Evolutionary conservation across 495 filamentous ascomycete species (phyloP), one percentile per base, ranked within the genome.

Genomic region (Amphirosellinia nigrospora): DNA sequence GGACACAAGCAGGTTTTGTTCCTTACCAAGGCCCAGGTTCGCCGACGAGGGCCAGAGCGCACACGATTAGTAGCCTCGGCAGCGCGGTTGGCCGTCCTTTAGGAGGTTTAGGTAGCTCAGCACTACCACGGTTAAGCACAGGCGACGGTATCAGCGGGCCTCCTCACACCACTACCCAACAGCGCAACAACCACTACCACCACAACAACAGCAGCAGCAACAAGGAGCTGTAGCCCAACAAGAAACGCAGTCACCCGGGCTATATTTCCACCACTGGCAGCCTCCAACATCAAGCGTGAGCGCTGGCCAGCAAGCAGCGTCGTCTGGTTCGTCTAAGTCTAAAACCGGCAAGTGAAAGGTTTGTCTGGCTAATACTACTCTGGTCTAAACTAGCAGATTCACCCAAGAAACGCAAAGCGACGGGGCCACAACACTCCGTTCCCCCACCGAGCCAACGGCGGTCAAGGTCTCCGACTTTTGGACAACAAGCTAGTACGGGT

Each of bases 201-300:
- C 73, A 65, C 73, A 73, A 30, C 70, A 69, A 23, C 74, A 79
- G 45, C 66, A 77, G 53, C 81, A 82, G 60, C 79, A 77, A 41
- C 80, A 78, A 67, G 65, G 74, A 71, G 46, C 72, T 56, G 34
- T 76, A 72, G 78, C 81, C n/a, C 83, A 86, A 61, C 85, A 86
- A 66, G 85, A 89, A 67, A 85, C 89, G 62, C 81, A 87, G 46
- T 86, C 88, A 9, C 90, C 92, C 8, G 89, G 89, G 16, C 91
- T 97, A 60, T 96, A 93, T 76, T 97, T 97, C 70, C 94, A 97
- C 75, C 93, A 97, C 74, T 97, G 93, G 93, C 89, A 93, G 64
- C 94, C 94, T 6, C 94, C 94, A 32, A 84, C 82, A 16, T 85
- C 86, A 8, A 88, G 90, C 78, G 78, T 82, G 72, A 85, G 84